A percentile compares a stretch with the other conserved stretches of the same genome.
phyloP scores from a whole-genome alignment of 257 asterid genomes.

The Plantago elongata region DNA sequence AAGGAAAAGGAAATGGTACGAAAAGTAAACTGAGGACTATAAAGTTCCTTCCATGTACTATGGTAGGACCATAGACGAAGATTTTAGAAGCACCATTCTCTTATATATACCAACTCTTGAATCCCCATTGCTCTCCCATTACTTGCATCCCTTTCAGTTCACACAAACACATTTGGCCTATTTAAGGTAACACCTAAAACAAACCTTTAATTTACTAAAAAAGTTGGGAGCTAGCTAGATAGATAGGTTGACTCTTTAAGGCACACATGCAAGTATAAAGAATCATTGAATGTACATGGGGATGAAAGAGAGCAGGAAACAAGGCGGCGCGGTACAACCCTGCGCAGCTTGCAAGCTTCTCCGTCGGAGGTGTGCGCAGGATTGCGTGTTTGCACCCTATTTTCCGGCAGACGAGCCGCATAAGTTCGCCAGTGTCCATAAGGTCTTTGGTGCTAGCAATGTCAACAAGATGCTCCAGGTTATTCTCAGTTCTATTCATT shows the following conservation, averaged over 20 bases:
- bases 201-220: neutral
- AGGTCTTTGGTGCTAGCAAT: constrained; percentile 92
- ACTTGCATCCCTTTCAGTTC: constrained; percentile 9
- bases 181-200: constrained; percentile 9
- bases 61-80: constrained; percentile 44
- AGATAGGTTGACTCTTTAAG: constrained; percentile 14
- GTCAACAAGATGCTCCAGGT: constrained; percentile 96
- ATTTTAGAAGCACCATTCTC: constrained; percentile 21
- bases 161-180: neutral
- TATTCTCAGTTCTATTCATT: neutral
- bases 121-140: constrained; percentile 9
- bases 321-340: constrained; percentile 68
- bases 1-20: constrained; percentile 22
- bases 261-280: constrained; percentile 17
- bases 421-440: constrained; percentile 85
- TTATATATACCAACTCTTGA: constrained; percentile 33
- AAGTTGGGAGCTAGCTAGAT: constrained; percentile 10
- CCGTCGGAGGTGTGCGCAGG: constrained; percentile 71
- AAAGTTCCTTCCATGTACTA: constrained; percentile 37
- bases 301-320: constrained; percentile 59
- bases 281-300: neutral
- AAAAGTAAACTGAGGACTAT: constrained; percentile 34
- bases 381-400: constrained; percentile 81
- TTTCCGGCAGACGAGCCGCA: constrained; percentile 97
- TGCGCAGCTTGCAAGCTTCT: constrained; percentile 93